Base-by-base conservation (phyloP, 768 basidiomycete genomes). In the Rhizopogon roseolus region DNA sequence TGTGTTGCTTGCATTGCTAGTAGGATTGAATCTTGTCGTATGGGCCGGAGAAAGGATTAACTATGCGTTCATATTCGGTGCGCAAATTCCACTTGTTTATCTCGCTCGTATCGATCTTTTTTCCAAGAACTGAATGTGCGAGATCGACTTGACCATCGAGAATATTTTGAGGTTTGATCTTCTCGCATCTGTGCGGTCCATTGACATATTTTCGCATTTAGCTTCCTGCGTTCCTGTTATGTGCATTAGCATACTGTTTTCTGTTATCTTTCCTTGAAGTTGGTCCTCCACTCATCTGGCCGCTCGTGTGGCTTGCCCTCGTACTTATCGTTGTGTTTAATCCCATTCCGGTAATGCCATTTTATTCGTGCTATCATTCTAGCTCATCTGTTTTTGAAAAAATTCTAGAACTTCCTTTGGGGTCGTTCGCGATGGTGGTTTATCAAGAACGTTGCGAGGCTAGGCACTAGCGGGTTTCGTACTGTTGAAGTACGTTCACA, bases 31-130 rank as follows among this genome's bases (percentile, higher is more conserved):
- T 65, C 58, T 98, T 5, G 60, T 85, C 19, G 87, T 86, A 0
- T 99, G 90, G 88, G 76, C 81, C 0, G 69, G 71, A 5, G 74
- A 85, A 5, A 78, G 88, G 43, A 93, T 99, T 60, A 98, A 98
- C 65, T 96, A 94, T 62, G 80, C 85, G n/a, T 96, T 98, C 66
- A 90, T 95, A 36, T 90, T 95, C 62, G 88, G 88, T 89, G 54
- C 38, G 79, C 61, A 14, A 7, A 28, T 27, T 10, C 7, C 29
- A 14, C 16, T 19, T 39, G 19, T 13, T 11, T 9, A 14, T 37
- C 48, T 49, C 22, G 19, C 39, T 9, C 3, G 13, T 11, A 22
- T 13, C 25, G 25, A 39, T 44, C 52, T 37, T n/a, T 19, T 34
- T 32, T 57, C 19, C 19, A 60, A 86, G 91, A 89, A 66, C 66